A percentile compares a stretch with the other conserved stretches of the same genome.
These are phyloP conservation scores for Metschnikowia matae DNA, from an alignment of 805 yeast genomes.

Conservation along the genomic window DNA sequence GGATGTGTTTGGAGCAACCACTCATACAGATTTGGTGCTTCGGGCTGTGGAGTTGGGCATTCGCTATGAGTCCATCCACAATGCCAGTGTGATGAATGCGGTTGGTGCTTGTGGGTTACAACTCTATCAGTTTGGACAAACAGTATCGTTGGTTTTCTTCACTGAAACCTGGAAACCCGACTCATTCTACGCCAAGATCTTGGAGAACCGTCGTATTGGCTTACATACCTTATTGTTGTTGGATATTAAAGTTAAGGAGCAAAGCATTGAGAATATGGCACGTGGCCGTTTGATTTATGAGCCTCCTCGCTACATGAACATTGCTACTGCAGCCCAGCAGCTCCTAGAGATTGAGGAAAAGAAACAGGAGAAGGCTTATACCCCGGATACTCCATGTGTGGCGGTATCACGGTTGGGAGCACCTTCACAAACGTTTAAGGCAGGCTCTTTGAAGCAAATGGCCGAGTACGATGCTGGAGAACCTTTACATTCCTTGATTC, in stretches of 20 bases:
- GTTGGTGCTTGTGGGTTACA: constrained; percentile 98
- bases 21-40: constrained; percentile 90
- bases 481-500: constrained; percentile 87
- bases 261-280: constrained; percentile 89
- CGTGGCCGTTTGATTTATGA: constrained; percentile 89
- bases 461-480: constrained; percentile 86
- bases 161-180: constrained; percentile 97
- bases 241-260: constrained; percentile 96
- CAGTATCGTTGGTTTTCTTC: constrained; percentile 94
- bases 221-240: constrained; percentile 83
- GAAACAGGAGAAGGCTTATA: constrained; percentile 73
- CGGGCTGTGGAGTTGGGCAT: constrained; percentile 86
- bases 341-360: constrained; percentile 80
- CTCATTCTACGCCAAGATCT: constrained; percentile 81
- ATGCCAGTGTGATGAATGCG: constrained; percentile 97
- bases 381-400: constrained; percentile 85
- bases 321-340: constrained; percentile 84
- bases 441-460: constrained; percentile 77
- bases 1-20: constrained; percentile 97
- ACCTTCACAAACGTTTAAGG: constrained; percentile 74
- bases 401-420: constrained; percentile 91
- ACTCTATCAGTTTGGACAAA: constrained; percentile 91
- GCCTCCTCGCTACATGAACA: constrained; percentile 95
- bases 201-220: constrained; percentile 88
- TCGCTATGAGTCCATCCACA: constrained; percentile 78